These are phyloP conservation scores for Actinomucor elegans DNA, from an alignment of 371 early-diverging fungal genomes.

Conservation along the genomic window DNA sequence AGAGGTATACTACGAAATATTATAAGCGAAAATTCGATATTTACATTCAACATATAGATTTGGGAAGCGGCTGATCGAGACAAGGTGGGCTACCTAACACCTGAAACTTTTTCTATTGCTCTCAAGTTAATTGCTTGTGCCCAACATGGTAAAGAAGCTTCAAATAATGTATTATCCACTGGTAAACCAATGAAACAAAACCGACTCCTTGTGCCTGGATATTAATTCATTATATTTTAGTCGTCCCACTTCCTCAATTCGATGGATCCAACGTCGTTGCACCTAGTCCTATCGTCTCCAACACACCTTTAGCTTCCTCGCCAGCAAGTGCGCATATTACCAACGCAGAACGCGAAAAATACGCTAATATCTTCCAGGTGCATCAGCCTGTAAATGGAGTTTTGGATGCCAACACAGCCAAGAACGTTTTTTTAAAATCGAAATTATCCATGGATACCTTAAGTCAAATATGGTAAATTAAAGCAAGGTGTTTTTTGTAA, in stretches of 20 bases:
- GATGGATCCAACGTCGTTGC: conserved; percentile 47
- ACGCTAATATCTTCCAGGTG: conserved; percentile 37
- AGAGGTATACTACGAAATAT: conserved; percentile 48
- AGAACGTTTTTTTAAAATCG: conserved; percentile 44
- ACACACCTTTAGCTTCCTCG: conserved; percentile 4
- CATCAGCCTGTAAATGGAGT: conserved; percentile 43
- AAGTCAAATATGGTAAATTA: conserved; percentile 48
- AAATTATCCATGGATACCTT: conserved; percentile 42
- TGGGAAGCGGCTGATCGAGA: conserved; percentile 37
- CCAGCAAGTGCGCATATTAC: conserved; percentile 15
- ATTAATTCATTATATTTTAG: conserved; percentile 5
- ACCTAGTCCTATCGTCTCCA: conserved; percentile 22
- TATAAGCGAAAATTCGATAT: background rate
- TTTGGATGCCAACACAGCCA: conserved; percentile 40
- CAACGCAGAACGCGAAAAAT: conserved; percentile 44
- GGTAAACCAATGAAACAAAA: conserved; percentile 15
- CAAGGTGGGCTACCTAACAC: conserved; percentile 31
- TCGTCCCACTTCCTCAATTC: conserved; percentile 59
- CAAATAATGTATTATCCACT: conserved; percentile 35
- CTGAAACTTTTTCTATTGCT: conserved; percentile 31
- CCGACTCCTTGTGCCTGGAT: background rate
- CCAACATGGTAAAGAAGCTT: conserved; percentile 68
- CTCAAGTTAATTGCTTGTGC: conserved; percentile 38
- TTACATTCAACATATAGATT: conserved; percentile 54
- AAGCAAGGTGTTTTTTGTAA: background rate